Percentiles rank a stretch among this genome's conserved stretches.
Conservation (phyloP, 768 basidiomycete species). For the Lentinula aciculospora region DNA sequence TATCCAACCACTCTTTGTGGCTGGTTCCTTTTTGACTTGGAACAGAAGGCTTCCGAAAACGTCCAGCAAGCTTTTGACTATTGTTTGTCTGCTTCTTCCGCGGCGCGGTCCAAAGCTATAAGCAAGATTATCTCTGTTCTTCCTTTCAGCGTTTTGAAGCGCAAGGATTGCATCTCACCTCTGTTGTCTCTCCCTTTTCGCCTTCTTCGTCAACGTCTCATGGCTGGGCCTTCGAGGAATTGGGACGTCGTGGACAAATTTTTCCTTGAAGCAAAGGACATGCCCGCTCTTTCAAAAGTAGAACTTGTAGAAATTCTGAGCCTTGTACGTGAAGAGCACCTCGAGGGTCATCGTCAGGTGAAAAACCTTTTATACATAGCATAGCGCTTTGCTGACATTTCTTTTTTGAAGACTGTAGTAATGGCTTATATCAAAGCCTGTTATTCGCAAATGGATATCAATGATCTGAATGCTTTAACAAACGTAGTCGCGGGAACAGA, state of each 20-base stretch:
- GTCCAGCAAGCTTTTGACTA: conserved; percentile 35
- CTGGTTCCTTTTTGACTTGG: conserved; percentile 45
- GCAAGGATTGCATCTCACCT: conserved; percentile 25
- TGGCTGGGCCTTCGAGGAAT: conserved; percentile 30
- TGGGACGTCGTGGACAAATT: conserved; percentile 30
- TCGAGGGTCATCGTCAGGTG: conserved; percentile 13
- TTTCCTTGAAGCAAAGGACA: conserved; percentile 16
- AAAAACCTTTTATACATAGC: conserved; percentile 9
- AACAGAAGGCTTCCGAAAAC: conserved; percentile 34
- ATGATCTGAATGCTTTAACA: neutral
- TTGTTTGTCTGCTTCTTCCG: conserved; percentile 30
- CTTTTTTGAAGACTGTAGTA: neutral
- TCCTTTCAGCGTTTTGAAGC: conserved; percentile 16
- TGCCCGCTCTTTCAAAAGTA: conserved; percentile 17
- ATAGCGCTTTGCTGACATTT: neutral
- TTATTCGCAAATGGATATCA: neutral
- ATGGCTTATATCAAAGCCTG: neutral
- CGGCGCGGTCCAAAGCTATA: conserved; percentile 32
- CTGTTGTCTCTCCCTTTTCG: conserved; percentile 28
- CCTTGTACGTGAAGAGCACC: conserved; percentile 25
- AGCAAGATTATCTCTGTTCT: conserved; percentile 32
- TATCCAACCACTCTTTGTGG: conserved; percentile 36
- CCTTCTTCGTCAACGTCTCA: conserved; percentile 39
- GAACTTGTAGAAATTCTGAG: conserved; percentile 31
- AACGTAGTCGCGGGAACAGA: neutral